Evolutionary conservation across 257 asterid genomes (phyloP).

Genomic region (Solanum paucissectum): DNA sequence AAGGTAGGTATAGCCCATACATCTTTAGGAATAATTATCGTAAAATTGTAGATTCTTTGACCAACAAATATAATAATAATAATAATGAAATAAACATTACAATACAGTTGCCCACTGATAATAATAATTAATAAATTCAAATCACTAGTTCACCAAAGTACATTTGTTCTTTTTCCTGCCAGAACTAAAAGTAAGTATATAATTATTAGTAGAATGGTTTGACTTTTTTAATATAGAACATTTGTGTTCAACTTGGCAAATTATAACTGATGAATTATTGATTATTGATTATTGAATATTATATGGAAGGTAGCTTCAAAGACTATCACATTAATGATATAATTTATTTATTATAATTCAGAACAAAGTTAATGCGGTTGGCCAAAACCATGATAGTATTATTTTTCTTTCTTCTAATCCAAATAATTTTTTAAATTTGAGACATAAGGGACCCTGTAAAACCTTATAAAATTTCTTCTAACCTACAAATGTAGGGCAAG

Average conservation of each 20-base stretch:
- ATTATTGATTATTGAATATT: neutral
- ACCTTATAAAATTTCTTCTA: neutral
- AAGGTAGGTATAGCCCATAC: neutral
- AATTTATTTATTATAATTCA: neutral
- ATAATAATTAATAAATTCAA: neutral
- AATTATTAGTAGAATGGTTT: neutral
- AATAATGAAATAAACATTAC: neutral
- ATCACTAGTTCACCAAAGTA: neutral
- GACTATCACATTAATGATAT: neutral
- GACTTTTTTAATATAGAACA: neutral
- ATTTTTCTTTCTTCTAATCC: neutral
- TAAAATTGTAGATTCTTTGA: neutral
- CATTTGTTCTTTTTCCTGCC: neutral
- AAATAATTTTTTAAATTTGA: neutral
- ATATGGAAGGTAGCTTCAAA: neutral
- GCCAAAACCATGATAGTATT: neutral
- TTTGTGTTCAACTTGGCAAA: neutral
- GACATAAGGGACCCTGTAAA: neutral
- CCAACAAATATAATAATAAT: neutral
- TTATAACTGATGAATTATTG: neutral
- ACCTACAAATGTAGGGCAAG: neutral
- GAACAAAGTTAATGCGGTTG: neutral
- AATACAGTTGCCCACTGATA: neutral
- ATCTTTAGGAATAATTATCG: neutral
- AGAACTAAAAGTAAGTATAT: neutral